Evolutionary conservation across 2,329 filamentous ascomycete species (phyloP).

Genomic region (Fusarium sp.): DNA sequence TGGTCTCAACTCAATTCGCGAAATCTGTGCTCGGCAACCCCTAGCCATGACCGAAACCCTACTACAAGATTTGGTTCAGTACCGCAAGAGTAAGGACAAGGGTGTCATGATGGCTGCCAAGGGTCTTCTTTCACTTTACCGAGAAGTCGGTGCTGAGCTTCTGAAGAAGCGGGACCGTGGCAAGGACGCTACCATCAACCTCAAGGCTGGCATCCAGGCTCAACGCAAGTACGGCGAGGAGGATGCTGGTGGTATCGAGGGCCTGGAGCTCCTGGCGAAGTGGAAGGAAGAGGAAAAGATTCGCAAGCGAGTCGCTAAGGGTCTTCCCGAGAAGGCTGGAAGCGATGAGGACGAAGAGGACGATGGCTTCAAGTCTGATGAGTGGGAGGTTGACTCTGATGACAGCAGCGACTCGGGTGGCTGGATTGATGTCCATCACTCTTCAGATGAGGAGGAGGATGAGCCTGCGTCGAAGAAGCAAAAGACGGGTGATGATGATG

Average conservation of each 20-base stretch:
- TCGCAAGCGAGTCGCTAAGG: conserved; percentile 77
- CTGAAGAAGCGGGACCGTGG: conserved; percentile 91
- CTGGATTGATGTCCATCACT: conserved; percentile 93
- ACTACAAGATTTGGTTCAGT: conserved; percentile 95
- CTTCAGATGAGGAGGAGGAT: conserved; percentile 79
- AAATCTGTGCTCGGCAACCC: conserved; percentile 92
- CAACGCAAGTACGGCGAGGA: conserved; percentile 87
- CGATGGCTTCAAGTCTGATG: conserved; percentile 64
- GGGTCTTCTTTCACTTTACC: conserved; percentile 88
- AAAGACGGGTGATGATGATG: conserved; percentile 46
- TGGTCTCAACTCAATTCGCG: conserved; percentile 92
- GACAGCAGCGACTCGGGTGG: conserved; percentile 80
- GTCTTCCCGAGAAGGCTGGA: conserved; percentile 71
- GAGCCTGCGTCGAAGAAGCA: conserved; percentile 67
- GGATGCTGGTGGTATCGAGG: conserved; percentile 84
- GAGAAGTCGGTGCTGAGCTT: conserved; percentile 90
- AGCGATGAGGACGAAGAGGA: conserved; percentile 72
- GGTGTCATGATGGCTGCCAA: conserved; percentile 99
- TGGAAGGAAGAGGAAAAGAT: conserved; percentile 93
- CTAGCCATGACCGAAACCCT: conserved; percentile 96
- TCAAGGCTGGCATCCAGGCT: conserved; percentile 80
- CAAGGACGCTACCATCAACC: conserved; percentile 87
- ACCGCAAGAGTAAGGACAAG: conserved; percentile 97
- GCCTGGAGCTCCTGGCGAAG: conserved; percentile 88
- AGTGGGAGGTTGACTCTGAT: conserved; percentile 72